Conservation (phyloP, 2,329 filamentous ascomycete species). For the Zymoseptoria crescenta region DNA sequence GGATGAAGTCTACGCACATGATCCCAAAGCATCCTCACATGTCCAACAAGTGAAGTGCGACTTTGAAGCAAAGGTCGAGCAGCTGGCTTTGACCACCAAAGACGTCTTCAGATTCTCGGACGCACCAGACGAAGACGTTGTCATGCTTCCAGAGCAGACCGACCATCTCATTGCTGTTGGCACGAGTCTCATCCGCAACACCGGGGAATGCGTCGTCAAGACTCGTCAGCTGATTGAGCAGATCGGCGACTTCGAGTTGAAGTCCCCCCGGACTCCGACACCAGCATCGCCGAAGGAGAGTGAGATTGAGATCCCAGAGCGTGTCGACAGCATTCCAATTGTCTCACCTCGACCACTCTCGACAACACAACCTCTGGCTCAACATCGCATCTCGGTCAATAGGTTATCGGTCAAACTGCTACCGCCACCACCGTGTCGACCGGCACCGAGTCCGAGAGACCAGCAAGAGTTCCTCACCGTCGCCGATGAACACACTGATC, state of each 20-base stretch:
- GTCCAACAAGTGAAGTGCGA: conserved; percentile 62
- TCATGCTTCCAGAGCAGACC: conserved; percentile 58
- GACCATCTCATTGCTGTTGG: conserved; percentile 23
- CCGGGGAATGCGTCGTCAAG: conserved; percentile 84
- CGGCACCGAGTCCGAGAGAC: conserved; percentile 1
- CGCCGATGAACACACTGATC: neutral
- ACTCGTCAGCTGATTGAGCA: conserved; percentile 77
- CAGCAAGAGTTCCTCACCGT: neutral
- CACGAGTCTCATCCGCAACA: conserved; percentile 55
- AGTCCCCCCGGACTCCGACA: neutral
- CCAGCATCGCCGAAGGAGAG: neutral
- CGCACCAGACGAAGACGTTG: conserved; percentile 62
- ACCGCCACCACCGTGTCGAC: conserved; percentile 5
- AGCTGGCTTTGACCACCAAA: conserved; percentile 71
- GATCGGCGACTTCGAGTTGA: conserved; percentile 42
- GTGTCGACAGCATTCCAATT: conserved; percentile 5
- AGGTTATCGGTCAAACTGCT: conserved; percentile 5
- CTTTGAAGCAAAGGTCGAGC: conserved; percentile 73
- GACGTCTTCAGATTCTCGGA: conserved; percentile 65
- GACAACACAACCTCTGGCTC: neutral
- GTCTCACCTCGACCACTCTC: neutral
- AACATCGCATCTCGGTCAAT: neutral
- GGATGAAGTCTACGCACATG: conserved; percentile 73
- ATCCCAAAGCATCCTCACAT: conserved; percentile 57
- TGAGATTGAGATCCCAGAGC: conserved; percentile 4